phyloP scores from a whole-genome alignment of 176 grass and related monocot species.

The Juncus inflexus region DNA sequence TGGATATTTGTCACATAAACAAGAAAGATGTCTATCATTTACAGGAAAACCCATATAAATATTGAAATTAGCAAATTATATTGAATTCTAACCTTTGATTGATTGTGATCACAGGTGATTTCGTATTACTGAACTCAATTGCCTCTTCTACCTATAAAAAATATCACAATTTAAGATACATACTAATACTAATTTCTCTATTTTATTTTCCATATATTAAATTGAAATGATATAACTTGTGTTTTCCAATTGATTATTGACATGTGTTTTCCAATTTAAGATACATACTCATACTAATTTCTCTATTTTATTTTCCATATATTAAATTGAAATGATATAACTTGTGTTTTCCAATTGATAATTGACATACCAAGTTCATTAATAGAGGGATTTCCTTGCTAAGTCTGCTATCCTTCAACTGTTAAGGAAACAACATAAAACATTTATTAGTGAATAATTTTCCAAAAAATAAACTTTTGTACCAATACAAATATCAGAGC shows the following conservation, averaged over 20 bases:
- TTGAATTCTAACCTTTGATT: slow-evolving; percentile 46
- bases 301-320: neutral
- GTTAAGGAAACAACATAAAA: slow-evolving; percentile 27
- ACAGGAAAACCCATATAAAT: neutral
- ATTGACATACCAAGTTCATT: slow-evolving; percentile 23
- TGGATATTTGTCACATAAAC: neutral
- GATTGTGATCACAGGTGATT: slow-evolving; percentile 26
- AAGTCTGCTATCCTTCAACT: slow-evolving; percentile 80
- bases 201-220: neutral
- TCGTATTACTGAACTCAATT: slow-evolving; percentile 45
- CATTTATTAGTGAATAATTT: neutral
- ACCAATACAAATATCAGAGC: too few relatives aligned
- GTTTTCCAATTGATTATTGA: slow-evolving; percentile 7
- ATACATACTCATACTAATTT: neutral
- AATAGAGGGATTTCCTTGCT: slow-evolving; percentile 50
- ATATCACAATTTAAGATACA: neutral
- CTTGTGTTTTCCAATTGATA: neutral
- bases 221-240: neutral
- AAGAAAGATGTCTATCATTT: neutral
- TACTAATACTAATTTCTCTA: neutral
- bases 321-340: neutral
- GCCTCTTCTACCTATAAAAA: slow-evolving; percentile 63
- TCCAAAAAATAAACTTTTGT: neutral
- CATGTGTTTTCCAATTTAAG: neutral
- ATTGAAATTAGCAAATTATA: neutral